Base-by-base conservation (phyloP, 139 green algal species). In the Chlorokybus atmophyticus region DNA sequence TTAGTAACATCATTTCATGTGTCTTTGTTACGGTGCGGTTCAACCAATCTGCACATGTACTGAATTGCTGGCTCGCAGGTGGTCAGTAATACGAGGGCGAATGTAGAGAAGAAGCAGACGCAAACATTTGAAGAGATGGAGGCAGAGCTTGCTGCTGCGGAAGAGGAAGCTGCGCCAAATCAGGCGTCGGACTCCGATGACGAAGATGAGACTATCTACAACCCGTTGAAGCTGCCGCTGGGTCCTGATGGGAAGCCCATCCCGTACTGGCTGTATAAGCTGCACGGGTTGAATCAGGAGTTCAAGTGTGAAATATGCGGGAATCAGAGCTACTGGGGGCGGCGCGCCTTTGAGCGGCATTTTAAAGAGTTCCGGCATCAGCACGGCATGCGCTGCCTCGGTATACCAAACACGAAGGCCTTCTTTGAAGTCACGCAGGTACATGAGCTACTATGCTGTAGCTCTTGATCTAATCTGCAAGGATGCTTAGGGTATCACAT, bases 191-290 rank as follows among this genome's bases (percentile, higher is more conserved):
- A 71, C 3, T 61, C 55, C 27, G 82, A 85, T 30, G 75, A 81
- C 24, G 65, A 79, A 10, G 75, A 93, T 19, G 82, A 89, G 58
- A 80, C 88, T 42, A 73, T 97, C 6, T 97, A 98, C 82, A 98
- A 98, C 78, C 91, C 91, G n/a, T 77, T 96, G 27, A 98, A 98
- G 82, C 75, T 98, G 54, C 91, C 91, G 28, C 62, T 98, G 53
- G 91, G 91, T n/a, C 95, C 83, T 83, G 91, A 98, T 59, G 91
- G 91, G 57, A 98, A 97, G 78, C 91, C 91, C 62, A 98, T 98
- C 64, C 91, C 91, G 24, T 97, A 95, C 74, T 98, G 91, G 91
- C 84, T 98, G 26, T 98, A 98, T 81, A 97, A 97, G 78, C 78
- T 98, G 64, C 91, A 98, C 62, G 91, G 91, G 5, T 75, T 98